Base-by-base conservation (phyloP, 768 basidiomycete genomes). In the Boletus pseudo-olivaceus region DNA sequence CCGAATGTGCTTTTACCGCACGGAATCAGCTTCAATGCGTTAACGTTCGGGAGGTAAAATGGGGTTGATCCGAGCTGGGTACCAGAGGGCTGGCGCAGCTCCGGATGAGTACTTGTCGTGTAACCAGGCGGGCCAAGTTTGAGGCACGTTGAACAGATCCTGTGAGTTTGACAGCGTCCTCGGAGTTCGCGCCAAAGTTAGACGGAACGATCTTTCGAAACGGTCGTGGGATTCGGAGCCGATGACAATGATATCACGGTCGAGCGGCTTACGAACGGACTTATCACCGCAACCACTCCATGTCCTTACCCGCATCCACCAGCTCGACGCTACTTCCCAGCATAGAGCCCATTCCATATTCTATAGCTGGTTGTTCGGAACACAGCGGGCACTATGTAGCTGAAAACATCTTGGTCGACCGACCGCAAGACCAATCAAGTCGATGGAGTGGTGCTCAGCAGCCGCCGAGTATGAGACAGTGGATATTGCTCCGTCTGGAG, bases 361-460 rank as follows among this genome's bases (percentile, higher is more conserved):
- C 77, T 0, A 81, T 90, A 33, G 77, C 78, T 0, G 76, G 77
- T 20, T 81, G 82, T 37, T 85, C 86, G n/a, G 79, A 86, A 34
- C 87, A 87, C 67, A 88, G 86, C 60, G 84, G 84, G 4, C 76
- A 74, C 58, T 90, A 89, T 71, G 76, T 74, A 27, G 78, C 87
- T 3, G 82, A 88, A 55, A 85, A 90, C 57, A 87, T 91, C 51
- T 68, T 85, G 26, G 71, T 81, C 19, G 83, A 90, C 67, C 76
- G 74, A 19, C 87, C 87, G 0, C 67, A 69, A 47, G 86, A 90
- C 62, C 82, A 81, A 53, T 73, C 76, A 4, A 90, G 87, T 64
- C 73, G 90, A 73, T 91, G 88, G 89, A 90, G 87, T 47, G 85
- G 84, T 7, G 82, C 82, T 4, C 75, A 80, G 45, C 82, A 84